A percentile compares a stretch with the other conserved stretches of the same genome.
Evolutionary conservation across 2,329 filamentous ascomycete genomes (phyloP).

Genomic region (Sporothrix pseudoabietina): DNA sequence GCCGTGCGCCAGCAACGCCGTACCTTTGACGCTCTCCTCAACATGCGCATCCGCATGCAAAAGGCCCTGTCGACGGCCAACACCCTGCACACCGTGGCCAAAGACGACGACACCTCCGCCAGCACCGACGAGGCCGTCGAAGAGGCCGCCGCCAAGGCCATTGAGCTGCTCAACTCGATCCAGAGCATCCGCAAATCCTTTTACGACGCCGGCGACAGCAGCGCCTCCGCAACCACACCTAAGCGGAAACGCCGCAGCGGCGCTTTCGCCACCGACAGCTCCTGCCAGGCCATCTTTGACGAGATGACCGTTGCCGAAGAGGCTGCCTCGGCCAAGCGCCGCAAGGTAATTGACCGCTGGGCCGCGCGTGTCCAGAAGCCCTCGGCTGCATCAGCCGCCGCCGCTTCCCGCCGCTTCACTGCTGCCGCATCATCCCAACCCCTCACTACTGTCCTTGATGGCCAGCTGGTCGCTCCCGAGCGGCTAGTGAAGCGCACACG

Average conservation of each 20-base stretch:
- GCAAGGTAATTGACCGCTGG: slow-evolving; percentile 84
- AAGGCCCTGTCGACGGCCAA: slow-evolving; percentile 85
- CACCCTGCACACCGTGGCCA: slow-evolving; percentile 59
- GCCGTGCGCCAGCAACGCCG: slow-evolving; percentile 85
- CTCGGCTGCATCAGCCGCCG: slow-evolving; percentile 51
- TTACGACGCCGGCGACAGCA: slow-evolving; percentile 47
- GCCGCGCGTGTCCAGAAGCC: slow-evolving; percentile 70
- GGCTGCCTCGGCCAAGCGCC: slow-evolving; percentile 61
- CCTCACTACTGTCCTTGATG: slow-evolving; percentile 67
- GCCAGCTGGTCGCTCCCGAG: slow-evolving; percentile 67
- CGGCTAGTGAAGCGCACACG: slow-evolving; percentile 69
- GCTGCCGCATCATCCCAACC: slow-evolving; percentile 56
- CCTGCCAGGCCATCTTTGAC: slow-evolving; percentile 70
- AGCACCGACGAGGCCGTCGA: slow-evolving; percentile 58
- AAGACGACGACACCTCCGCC: slow-evolving; percentile 47
- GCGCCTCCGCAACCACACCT: slow-evolving; percentile 47
- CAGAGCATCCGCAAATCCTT: slow-evolving; percentile 68
- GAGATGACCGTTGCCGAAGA: slow-evolving; percentile 68
- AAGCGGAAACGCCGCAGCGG: slow-evolving; percentile 30
- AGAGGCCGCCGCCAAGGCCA: slow-evolving; percentile 70
- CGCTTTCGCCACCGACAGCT: slow-evolving; percentile 26
- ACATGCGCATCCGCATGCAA: slow-evolving; percentile 88
- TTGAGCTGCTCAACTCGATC: slow-evolving; percentile 73
- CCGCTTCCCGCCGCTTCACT: slow-evolving; percentile 60
- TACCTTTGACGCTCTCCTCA: slow-evolving; percentile 84